A percentile compares a stretch with the other conserved stretches of the same genome.
Evolutionary conservation across 176 grass and related monocot genomes (phyloP).

Genomic region (Chrysopogon serrulatus): DNA sequence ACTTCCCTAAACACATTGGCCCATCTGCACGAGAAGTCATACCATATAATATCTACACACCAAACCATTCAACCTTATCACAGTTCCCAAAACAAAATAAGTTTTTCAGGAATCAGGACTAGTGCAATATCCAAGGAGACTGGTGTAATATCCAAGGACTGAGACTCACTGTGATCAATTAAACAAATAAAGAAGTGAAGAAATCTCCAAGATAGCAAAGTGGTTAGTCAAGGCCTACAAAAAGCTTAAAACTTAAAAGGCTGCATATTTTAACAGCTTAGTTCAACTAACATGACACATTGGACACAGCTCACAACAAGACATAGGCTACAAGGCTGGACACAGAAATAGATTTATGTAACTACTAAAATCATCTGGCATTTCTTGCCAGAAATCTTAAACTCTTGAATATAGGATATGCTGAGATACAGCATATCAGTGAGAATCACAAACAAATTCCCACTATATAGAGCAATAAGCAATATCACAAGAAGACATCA

Average conservation of each 20-base stretch:
- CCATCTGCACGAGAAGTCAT: neutral
- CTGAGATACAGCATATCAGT: neutral
- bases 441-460: neutral
- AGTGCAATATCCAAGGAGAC: too few relatives aligned
- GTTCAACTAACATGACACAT: neutral
- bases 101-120: neutral
- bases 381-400: neutral
- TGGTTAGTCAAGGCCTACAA: neutral
- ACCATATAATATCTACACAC: neutral
- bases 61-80: neutral
- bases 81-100: neutral
- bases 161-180: neutral
- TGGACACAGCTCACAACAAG: neutral
- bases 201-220: neutral
- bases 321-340: neutral
- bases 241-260: neutral
- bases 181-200: neutral
- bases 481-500: neutral
- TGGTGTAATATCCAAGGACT: too few relatives aligned
- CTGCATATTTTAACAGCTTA: neutral
- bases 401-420: neutral
- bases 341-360: neutral
- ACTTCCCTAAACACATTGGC: neutral
- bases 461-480: neutral
- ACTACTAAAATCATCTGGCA: neutral